phyloP scores from a whole-genome alignment of 2,329 filamentous ascomycete genomes.

The Trichoderma asperellum region DNA sequence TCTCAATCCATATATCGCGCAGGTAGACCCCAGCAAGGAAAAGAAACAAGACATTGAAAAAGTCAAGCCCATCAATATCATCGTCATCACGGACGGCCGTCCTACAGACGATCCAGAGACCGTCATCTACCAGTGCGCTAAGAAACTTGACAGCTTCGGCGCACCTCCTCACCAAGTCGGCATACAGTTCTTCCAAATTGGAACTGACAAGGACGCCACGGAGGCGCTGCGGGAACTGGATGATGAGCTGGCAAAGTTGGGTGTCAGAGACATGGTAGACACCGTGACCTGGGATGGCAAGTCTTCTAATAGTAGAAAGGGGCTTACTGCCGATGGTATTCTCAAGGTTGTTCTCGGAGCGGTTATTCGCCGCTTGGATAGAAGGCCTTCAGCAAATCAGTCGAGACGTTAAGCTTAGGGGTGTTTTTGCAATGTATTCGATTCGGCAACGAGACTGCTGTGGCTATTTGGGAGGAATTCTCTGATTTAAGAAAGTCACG shows the following conservation, averaged over 20 bases:
- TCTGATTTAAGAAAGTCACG: neutral
- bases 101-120: constrained; percentile 78
- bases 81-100: constrained; percentile 88
- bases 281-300: constrained; percentile 73
- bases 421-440: too few species aligned
- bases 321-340: constrained; percentile 70
- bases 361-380: constrained; percentile 59
- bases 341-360: constrained; percentile 82
- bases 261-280: constrained; percentile 86
- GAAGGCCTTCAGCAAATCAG: constrained; percentile 29
- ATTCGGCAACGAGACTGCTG: neutral
- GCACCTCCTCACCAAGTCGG: constrained; percentile 83
- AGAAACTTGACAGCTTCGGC: constrained; percentile 68
- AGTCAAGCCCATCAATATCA: constrained; percentile 83
- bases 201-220: constrained; percentile 68
- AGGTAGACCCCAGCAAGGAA: constrained; percentile 45
- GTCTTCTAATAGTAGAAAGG: constrained; percentile 43
- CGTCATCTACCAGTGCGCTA: constrained; percentile 68
- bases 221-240: constrained; percentile 73
- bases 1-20: constrained; percentile 69
- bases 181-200: constrained; percentile 95
- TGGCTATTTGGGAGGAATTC: neutral
- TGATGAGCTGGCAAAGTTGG: constrained; percentile 62
- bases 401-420: neutral
- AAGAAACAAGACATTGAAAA: constrained; percentile 38